A percentile compares a stretch with the other conserved stretches of the same genome.
Conservation (phyloP, 345 rosid species). For the Atalantia buxifolia region DNA sequence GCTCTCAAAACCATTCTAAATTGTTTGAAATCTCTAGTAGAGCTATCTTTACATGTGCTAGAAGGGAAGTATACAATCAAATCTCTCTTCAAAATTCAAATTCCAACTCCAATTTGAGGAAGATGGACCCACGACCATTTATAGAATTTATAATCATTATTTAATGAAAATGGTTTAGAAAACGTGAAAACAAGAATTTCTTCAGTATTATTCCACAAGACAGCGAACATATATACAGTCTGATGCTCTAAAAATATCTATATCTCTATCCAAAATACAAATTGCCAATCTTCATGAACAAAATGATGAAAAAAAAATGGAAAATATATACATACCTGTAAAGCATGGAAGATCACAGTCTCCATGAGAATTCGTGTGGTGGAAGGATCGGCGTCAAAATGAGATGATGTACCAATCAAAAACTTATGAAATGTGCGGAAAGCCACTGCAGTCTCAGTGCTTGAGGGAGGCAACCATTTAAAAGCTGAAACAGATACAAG, state of each 20-base stretch:
- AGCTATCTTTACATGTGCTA: not conserved
- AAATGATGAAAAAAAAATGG: not conserved
- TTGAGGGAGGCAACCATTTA: slow-evolving; percentile 93
- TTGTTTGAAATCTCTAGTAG: not conserved
- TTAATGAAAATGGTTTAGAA: not conserved
- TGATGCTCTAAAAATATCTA: not conserved
- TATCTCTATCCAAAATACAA: not conserved
- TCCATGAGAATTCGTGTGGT: slow-evolving; percentile 51
- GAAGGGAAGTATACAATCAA: not conserved
- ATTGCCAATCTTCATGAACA: not conserved
- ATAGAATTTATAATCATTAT: too few relatives aligned
- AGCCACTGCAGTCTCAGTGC: slow-evolving; percentile 91
- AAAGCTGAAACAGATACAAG: slow-evolving; percentile 77
- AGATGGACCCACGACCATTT: not conserved
- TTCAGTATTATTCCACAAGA: not conserved
- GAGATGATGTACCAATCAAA: slow-evolving; percentile 71
- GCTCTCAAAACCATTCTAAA: not conserved
- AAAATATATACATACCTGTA: slow-evolving; percentile 56
- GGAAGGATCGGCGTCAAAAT: slow-evolving; percentile 56
- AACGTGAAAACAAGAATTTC: not conserved
- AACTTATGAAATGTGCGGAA: slow-evolving; percentile 85
- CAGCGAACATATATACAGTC: not conserved
- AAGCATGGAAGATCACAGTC: slow-evolving; percentile 47
- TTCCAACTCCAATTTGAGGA: not conserved
- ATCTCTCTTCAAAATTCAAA: not conserved